phyloP scores from a whole-genome alignment of 352 stramenopile genomes.

The Hyaloperonospora arabidopsidis region DNA sequence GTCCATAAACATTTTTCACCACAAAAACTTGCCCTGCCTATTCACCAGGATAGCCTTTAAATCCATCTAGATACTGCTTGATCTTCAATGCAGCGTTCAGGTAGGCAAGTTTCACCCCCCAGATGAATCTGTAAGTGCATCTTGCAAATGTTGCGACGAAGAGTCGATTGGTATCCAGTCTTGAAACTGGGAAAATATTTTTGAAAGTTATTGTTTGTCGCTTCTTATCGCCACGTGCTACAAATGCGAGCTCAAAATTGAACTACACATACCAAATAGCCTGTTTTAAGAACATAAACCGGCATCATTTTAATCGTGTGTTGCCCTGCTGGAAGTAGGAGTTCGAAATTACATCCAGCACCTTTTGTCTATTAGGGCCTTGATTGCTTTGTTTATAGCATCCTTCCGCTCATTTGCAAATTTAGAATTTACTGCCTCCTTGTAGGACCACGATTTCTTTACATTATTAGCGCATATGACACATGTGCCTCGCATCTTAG shows the following conservation, averaged over 20 bases:
- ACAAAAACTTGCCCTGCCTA: neutral
- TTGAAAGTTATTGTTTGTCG: neutral
- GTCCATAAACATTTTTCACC: neutral
- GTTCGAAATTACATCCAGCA: neutral
- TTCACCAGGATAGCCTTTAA: neutral
- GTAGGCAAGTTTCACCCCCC: conserved; percentile 2
- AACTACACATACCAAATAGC: conserved; percentile 6
- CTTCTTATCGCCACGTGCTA: conserved; percentile 9
- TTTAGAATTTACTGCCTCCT: too few relatives aligned
- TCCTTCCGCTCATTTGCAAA: neutral
- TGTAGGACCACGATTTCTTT: too few relatives aligned
- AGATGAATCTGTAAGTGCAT: neutral
- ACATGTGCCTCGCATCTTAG: neutral
- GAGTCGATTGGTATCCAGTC: conserved; percentile 9
- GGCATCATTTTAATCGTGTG: conserved; percentile 4
- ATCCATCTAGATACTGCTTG: neutral
- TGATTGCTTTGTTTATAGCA: neutral
- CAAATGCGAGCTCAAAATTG: conserved; percentile 8
- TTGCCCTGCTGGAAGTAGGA: neutral
- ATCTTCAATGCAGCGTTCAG: neutral
- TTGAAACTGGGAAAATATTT: conserved; percentile 2
- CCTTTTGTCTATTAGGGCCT: neutral
- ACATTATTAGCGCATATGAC: too few relatives aligned
- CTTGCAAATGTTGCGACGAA: neutral
- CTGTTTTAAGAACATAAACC: conserved; percentile 7